Base-by-base conservation (phyloP, 116 monocot genomes). In the Papilionanthe hybrid region DNA sequence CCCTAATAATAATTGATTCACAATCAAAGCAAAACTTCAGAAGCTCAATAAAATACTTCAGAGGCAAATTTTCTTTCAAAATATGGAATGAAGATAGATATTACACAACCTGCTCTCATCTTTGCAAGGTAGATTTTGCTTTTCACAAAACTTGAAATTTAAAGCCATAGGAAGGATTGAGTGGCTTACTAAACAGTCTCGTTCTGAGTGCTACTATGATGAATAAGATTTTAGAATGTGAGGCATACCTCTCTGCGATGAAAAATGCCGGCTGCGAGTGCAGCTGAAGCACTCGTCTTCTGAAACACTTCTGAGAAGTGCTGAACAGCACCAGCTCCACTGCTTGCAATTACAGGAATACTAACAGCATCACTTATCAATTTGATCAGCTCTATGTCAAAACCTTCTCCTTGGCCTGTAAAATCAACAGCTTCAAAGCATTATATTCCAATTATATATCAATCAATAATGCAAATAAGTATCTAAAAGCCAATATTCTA, bases 191-290 rank as follows among this genome's bases (percentile, higher is more conserved):
- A 41, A 71, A 37, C 17, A 71, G 12, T 30, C 37, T 37, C 32
- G 32, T 53, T 53, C 3, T 53, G 12, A 15, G 53, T 15, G 15
- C 53, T 50, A 71, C 7, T 7, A 71, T 37, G 17, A 63, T 9
- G 25, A 53, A 25, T 0, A 18, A 71, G 71, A 15, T 37, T 37
- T 17, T 37, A 28, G 71, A 29, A 32, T 32, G 32, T 37, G 29
- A 77, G 10, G 67, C 63, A 0, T 89, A 93, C 99, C 94, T 99
- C 99, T 60, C 93, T 95, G 22, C 99, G 89, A 77, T 99, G 99
- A 83, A 99, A 99, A 86, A 99, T 99, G 57, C 99, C 99, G 44
- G 99, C 99, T 78, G 99, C 99, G 82, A 99, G 91, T 7, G 99
- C 99, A 80, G 95, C 99, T 57, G 99, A 99, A 77, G 99, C 99